These are phyloP conservation scores for Infundibulicybe gibba DNA, from an alignment of 768 basidiomycete species.

Conservation along the genomic window DNA sequence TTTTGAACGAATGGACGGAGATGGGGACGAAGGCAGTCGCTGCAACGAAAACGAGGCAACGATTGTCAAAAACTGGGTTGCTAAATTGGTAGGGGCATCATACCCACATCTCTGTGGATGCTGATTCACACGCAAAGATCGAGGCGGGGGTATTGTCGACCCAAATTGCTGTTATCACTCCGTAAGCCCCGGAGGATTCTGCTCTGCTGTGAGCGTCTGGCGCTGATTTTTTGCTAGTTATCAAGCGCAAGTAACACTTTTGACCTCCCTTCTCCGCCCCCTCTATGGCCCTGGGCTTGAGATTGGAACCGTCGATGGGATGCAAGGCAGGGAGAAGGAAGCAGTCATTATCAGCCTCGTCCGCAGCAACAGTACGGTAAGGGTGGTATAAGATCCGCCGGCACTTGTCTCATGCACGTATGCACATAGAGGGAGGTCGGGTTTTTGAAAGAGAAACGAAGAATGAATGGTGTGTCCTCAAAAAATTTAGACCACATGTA, in stretches of 20 bases:
- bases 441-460: conserved; percentile 88
- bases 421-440: conserved; percentile 75
- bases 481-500: not conserved
- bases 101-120: not conserved
- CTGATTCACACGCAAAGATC: conserved; percentile 34
- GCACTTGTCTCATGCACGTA: not conserved
- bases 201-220: not conserved
- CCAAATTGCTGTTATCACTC: conserved; percentile 87
- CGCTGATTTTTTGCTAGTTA: conserved; percentile 45
- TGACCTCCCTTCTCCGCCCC: conserved; percentile 74
- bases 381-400: conserved; percentile 7
- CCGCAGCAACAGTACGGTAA: conserved; percentile 81
- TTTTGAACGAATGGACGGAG: conserved; percentile 77
- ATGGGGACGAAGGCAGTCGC: conserved; percentile 84
- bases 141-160: conserved; percentile 54
- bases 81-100: conserved; percentile 54
- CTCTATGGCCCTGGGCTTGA: conserved; percentile 79
- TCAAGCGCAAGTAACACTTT: conserved; percentile 88
- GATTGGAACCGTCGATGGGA: conserved; percentile 93
- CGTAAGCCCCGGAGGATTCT: conserved; percentile 44
- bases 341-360: conserved; percentile 92
- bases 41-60: conserved; percentile 94
- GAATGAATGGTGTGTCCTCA: conserved; percentile 70
- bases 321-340: conserved; percentile 97
- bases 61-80: conserved; percentile 80